These are phyloP conservation scores for Aspergillus ruber DNA, from an alignment of 2,329 filamentous ascomycete genomes.

Conservation along the genomic window DNA sequence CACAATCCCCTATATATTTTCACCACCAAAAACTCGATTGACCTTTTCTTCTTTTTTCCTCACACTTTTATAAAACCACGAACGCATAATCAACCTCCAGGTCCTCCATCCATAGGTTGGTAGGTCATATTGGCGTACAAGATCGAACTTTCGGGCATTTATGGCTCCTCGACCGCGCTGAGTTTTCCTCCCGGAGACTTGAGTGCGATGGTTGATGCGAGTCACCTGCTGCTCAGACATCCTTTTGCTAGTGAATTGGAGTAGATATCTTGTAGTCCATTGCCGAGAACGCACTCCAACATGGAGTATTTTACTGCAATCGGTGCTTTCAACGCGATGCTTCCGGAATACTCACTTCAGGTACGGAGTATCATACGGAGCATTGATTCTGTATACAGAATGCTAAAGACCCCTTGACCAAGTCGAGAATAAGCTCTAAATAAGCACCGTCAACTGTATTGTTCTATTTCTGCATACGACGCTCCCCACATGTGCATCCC, in stretches of 20 bases:
- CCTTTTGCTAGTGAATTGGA: slow-evolving; percentile 6
- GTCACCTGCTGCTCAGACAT: slow-evolving; percentile 37
- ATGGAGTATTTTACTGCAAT: too few relatives aligned
- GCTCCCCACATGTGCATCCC: not conserved
- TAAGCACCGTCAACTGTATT: not conserved
- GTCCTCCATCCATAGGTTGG: slow-evolving; percentile 37
- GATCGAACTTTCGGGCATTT: slow-evolving; percentile 27
- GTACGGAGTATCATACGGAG: too few relatives aligned
- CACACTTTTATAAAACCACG: slow-evolving; percentile 36
- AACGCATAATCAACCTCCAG: slow-evolving; percentile 47
- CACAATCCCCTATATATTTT: slow-evolving; percentile 7
- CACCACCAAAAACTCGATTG: slow-evolving; percentile 3
- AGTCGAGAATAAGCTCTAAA: too few relatives aligned
- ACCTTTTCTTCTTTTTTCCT: slow-evolving; percentile 25
- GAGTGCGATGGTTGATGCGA: slow-evolving; percentile 27
- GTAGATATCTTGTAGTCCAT: slow-evolving; percentile 14
- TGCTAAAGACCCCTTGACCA: too few relatives aligned
- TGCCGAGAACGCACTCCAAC: too few relatives aligned
- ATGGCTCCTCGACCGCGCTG: slow-evolving; percentile 28
- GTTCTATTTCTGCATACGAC: not conserved
- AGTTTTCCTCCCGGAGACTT: slow-evolving; percentile 17
- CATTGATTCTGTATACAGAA: too few relatives aligned
- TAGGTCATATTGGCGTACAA: slow-evolving; percentile 46
- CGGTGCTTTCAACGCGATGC: too few relatives aligned
- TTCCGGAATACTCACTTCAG: too few relatives aligned